Base-by-base conservation (phyloP, 164 flowering plant genomes). In the Magnolia sinica region DNA sequence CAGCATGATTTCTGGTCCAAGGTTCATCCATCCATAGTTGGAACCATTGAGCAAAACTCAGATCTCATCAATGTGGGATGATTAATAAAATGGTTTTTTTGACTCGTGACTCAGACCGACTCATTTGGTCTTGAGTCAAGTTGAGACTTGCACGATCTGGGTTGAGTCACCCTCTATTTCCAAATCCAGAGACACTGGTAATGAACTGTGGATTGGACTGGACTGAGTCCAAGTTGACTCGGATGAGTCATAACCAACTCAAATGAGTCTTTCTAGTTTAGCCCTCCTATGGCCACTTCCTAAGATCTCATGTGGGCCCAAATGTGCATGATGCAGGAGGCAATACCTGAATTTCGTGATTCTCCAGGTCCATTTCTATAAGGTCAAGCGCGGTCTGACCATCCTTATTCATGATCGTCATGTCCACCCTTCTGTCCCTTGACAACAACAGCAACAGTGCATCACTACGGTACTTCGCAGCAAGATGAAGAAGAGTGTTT, bases 391-490 rank as follows among this genome's bases (percentile, higher is more conserved):
- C 68, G 7, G 75, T 73, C 1, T 8, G 51, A 18, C 68, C 68
- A 31, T 73, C 68, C 20, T 63, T 73, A 8, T 73, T 73, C 75
- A 31, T 63, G n/a, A 64, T 37, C 45, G 18, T 73, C 20, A 73
- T 27, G 7, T 63, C 14, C 55, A 59, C 68, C 24, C 52, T 31
- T 19, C 7, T 9, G 23, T 23, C 27, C 18, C n/a, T 64, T 20
- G 59, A 24, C 27, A 73, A 37, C 22, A 18, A 31, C 23, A 6
- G 7, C 8, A 73, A 16, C 8, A 63, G 20, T 7, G 22, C 1
- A 63, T 27, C 14, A n/a, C 22, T 19, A 1, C 19, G 10, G 10
- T 24, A 51, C 19, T 73, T 27, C 16, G 19, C 68, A 31, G 75
- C 75, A 2, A 61, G 24, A 63, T 73, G 75, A 18, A 73, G 68